Evolutionary conservation across 352 stramenopile species (phyloP), one percentile per base, ranked within the genome.

Genomic region (Globisporangium okanoganense): DNA sequence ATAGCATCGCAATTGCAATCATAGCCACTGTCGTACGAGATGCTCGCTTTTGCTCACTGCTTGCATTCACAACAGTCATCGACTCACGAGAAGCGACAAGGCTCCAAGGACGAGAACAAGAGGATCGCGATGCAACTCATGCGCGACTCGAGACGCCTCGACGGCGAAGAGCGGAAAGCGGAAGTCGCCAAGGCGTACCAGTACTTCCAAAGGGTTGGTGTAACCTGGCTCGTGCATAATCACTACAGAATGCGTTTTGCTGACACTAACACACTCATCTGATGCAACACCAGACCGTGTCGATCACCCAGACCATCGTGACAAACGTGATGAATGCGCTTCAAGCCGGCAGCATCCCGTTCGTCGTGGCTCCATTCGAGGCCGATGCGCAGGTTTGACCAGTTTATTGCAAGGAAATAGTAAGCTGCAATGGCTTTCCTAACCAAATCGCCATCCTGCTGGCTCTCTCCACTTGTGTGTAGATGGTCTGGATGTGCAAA

Each of bases 401-500:
- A 8, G 16, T 22, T 18, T 43, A 10, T 53, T 40, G 6, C 60
- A 25, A 12, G 20, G 22, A 9, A 20, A 14, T 22, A 25, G 3
- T 48, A n/a, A n/a, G 29, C 6, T 33, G 29, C 29, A 33, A 33
- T 33, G 29, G 29, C 3, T 33, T 33, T 33, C 3, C 29, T 33
- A 33, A 33, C 29, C 29, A 33, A 14, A 35, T 2, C 22, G 27
- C n/a, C n/a, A 22, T 7, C 13, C 5, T 53, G 14, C 38, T 40
- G 41, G 12, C 22, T 55, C 33, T 22, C 10, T 61, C 2, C 33
- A 3, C 29, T 33, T 14, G 5, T 47, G 38, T 14, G 20, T 57
- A 90, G 70, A 88, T 92, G 79, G 83, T 88, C 35, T 92, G 80
- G 78, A 82, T 92, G 71, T 90, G 80, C 66, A 90, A 90, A 50